Base-by-base conservation (phyloP, 2,329 filamentous ascomycete species). In the Arachnopeziza araneosa region DNA sequence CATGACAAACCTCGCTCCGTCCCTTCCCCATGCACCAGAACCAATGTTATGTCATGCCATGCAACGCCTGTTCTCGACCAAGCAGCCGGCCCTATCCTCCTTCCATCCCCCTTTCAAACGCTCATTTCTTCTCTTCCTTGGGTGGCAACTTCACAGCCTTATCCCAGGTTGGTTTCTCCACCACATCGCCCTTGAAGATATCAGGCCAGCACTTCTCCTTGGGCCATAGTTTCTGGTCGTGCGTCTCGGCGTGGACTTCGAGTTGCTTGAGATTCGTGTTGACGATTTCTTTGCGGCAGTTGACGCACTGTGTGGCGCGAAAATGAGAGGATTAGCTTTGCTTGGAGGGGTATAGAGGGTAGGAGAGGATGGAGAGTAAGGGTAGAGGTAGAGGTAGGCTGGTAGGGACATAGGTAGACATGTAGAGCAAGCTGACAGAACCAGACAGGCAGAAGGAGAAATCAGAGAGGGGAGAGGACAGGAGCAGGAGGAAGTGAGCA, bases 181-280 rank as follows among this genome's bases (percentile, higher is more conserved):
- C 52, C 36, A 52, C n/a, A 17, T 24, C 50, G 5, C 36, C 61
- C 59, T 61, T 61, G 52, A 63, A 62, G 30, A 64, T 60, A 56
- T 78, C 79, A 1, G 81, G 81, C 77, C 79, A 83, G 74, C 81
- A 83, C 75, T 83, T 83, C 75, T 83, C 80, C 75, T 82, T 83
- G 0, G 80, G 72, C 81, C 80, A 83, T 3, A 71, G 60, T 62
- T 78, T 78, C 24, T 76, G 72, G 63, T 78, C 75, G 66, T 83
- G 81, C 5, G 79, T 83, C 56, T 71, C 68, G 14, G 80, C 81
- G 65, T 83, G 81, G n/a, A 77, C 75, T 69, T 80, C 77, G 17
- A 83, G 74, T 69, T 82, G 79, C 50, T 76, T 74, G 57, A 76
- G 73, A 66, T 82, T 82, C 58, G 78, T 79, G 68, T 78, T 79